These are phyloP conservation scores for Botryotinia calthae DNA, from an alignment of 2,329 filamentous ascomycete species.

Conservation along the genomic window DNA sequence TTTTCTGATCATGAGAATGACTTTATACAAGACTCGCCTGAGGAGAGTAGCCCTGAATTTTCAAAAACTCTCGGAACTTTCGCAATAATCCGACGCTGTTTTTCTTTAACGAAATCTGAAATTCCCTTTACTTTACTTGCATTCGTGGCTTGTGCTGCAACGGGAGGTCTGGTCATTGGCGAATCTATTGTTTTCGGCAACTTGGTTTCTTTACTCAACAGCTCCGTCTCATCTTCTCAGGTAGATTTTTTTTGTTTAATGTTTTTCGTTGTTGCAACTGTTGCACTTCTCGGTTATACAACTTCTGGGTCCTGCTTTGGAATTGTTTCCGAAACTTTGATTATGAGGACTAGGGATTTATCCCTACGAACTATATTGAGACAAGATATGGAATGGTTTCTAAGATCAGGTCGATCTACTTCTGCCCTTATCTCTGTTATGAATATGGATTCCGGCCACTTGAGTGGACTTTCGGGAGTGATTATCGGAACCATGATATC, in stretches of 20 bases:
- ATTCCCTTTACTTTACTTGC: not conserved
- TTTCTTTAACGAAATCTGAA: not conserved
- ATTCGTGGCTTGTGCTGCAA: not conserved
- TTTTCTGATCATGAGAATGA: not conserved
- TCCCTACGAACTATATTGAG: constrained; percentile 64
- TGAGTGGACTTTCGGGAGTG: constrained; percentile 67
- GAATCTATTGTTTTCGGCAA: not conserved
- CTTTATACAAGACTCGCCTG: not conserved
- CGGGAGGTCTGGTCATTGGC: not conserved
- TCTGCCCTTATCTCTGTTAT: constrained; percentile 63
- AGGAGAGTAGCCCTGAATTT: not conserved
- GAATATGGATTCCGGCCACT: constrained; percentile 60
- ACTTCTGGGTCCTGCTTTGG: constrained; percentile 54
- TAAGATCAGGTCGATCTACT: constrained; percentile 61
- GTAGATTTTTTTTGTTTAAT: not conserved
- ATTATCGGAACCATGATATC: constrained; percentile 69
- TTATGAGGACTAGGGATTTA: constrained; percentile 59
- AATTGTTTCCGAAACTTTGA: constrained; percentile 59
- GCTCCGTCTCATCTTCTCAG: not conserved
- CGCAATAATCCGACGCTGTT: not conserved
- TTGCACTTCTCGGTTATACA: constrained; percentile 60
- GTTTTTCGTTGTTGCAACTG: constrained; percentile 37
- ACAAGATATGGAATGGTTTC: constrained; percentile 70
- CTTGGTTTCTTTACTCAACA: not conserved
- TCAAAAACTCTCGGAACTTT: not conserved